A percentile compares a stretch with the other conserved stretches of the same genome.
These are phyloP conservation scores for Saturnispora galanensis DNA, from an alignment of 805 yeast species.

Conservation along the genomic window DNA sequence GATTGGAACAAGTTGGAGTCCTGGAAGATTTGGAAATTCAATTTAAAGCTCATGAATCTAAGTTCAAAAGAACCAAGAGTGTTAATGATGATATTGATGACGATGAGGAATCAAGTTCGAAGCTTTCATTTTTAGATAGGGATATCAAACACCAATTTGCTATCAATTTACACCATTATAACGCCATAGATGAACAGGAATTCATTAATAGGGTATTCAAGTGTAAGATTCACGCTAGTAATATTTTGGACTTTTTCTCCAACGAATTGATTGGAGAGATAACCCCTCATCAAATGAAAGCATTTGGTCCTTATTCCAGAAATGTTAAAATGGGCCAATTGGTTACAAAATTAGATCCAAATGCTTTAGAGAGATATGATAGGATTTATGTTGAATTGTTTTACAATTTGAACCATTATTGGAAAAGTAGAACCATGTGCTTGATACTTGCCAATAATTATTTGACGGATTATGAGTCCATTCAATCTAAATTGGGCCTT, in stretches of 20 bases:
- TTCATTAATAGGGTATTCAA: constrained; percentile 43
- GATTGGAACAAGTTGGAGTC: constrained; percentile 49
- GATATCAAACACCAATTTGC: constrained; percentile 75
- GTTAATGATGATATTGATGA: constrained; percentile 32
- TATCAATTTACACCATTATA: constrained; percentile 61
- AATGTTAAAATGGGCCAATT: constrained; percentile 31
- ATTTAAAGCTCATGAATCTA: constrained; percentile 35
- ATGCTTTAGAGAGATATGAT: constrained; percentile 58
- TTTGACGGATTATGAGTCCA: constrained; percentile 57
- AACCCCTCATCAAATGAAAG: constrained; percentile 43
- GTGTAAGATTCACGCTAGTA: constrained; percentile 51
- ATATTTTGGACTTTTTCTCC: constrained; percentile 60
- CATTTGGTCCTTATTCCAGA: constrained; percentile 54
- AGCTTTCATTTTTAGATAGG: constrained; percentile 50
- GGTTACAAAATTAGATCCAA: constrained; percentile 44
- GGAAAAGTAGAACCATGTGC: constrained; percentile 65
- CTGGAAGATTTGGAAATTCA: constrained; percentile 53
- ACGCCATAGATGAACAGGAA: constrained; percentile 41
- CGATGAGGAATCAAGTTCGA: constrained; percentile 21
- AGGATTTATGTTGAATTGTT: constrained; percentile 59
- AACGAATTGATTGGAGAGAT: constrained; percentile 56
- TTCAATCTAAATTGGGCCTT: constrained; percentile 42
- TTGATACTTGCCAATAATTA: constrained; percentile 44
- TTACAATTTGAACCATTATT: constrained; percentile 57
- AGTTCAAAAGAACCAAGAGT: constrained; percentile 23